A percentile compares a stretch with the other conserved stretches of the same genome.
These are phyloP conservation scores for Penicillium cataractarum DNA, from an alignment of 495 filamentous ascomycete genomes.

Conservation along the genomic window DNA sequence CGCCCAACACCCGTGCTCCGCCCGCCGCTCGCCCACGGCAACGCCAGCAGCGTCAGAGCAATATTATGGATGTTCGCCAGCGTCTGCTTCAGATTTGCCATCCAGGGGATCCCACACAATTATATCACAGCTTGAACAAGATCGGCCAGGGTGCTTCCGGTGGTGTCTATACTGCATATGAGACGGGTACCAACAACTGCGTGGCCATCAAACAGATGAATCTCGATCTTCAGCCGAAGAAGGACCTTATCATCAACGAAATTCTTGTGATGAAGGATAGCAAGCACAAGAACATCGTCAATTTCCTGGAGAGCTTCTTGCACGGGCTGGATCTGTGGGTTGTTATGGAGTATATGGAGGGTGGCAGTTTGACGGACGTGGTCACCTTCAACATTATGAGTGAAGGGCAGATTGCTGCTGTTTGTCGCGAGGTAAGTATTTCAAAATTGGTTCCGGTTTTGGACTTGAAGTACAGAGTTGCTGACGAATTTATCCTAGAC, in stretches of 20 bases:
- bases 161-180: conserved; percentile 91
- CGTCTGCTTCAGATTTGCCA: conserved; percentile 87
- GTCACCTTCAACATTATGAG: conserved; percentile 99
- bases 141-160: conserved; percentile 98
- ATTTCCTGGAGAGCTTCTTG: conserved; percentile 96
- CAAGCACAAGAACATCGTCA: conserved; percentile 97
- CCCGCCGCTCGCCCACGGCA: conserved; percentile 74
- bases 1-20: conserved; percentile 59
- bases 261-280: conserved; percentile 99
- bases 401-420: conserved; percentile 93
- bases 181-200: conserved; percentile 77
- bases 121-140: conserved; percentile 87
- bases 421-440: conserved; percentile 78
- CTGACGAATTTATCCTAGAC: conserved; percentile 53
- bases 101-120: conserved; percentile 80
- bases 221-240: conserved; percentile 96
- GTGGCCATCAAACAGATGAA: conserved; percentile 99
- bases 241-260: conserved; percentile 98
- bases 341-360: conserved; percentile 99
- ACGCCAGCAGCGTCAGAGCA: conserved; percentile 70
- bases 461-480: neutral
- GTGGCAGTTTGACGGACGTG: conserved; percentile 94
- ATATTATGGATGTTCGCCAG: conserved; percentile 77
- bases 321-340: conserved; percentile 92
- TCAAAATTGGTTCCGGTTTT: neutral